A percentile compares a stretch with the other conserved stretches of the same genome.
These are phyloP conservation scores for Wickerhamiella alocasiicola DNA, from an alignment of 805 yeast genomes.

Conservation along the genomic window DNA sequence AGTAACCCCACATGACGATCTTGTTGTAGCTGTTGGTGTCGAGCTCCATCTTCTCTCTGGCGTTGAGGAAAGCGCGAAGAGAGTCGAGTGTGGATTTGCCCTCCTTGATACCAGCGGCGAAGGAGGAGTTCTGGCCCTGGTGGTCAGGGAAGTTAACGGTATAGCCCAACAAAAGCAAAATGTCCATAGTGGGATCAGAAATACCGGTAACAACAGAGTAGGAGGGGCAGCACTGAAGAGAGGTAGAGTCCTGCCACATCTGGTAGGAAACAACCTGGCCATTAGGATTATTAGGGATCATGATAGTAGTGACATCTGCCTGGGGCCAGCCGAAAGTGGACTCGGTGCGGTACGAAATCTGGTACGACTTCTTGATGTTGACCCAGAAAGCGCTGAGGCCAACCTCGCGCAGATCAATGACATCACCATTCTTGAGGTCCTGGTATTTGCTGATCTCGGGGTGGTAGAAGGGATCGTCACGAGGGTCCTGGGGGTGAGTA, in stretches of 20 bases:
- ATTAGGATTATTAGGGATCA: slow-evolving; percentile 8
- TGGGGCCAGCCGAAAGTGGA: slow-evolving; percentile 11
- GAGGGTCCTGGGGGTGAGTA: slow-evolving; percentile 8
- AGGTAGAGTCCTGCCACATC: slow-evolving; percentile 20
- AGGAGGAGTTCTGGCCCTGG: slow-evolving; percentile 19
- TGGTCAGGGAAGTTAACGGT: slow-evolving; percentile 21
- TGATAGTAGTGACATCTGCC: slow-evolving; percentile 15
- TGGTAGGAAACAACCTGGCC: slow-evolving; percentile 20
- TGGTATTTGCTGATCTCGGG: slow-evolving; percentile 8
- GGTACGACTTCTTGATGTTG: slow-evolving; percentile 10
- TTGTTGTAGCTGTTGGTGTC: slow-evolving; percentile 3
- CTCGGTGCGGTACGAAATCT: slow-evolving; percentile 15
- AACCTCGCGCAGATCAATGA: slow-evolving; percentile 14
- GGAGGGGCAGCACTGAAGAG: slow-evolving; percentile 21
- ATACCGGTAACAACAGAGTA: slow-evolving; percentile 15
- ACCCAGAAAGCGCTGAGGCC: slow-evolving; percentile 8
- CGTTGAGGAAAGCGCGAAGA: slow-evolving; percentile 20
- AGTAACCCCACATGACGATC: too few relatives aligned
- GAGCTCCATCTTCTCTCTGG: slow-evolving; percentile 13
- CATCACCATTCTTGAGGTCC: slow-evolving; percentile 11
- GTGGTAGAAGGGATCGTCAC: slow-evolving; percentile 11
- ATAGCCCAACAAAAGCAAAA: slow-evolving; percentile 13
- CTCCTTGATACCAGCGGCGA: slow-evolving; percentile 18
- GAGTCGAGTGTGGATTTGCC: slow-evolving; percentile 24
- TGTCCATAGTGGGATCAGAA: slow-evolving; percentile 12